Evolutionary conservation across 148 eudicot genomes (phyloP).

Genomic region (Dysphania ambrosioides): DNA sequence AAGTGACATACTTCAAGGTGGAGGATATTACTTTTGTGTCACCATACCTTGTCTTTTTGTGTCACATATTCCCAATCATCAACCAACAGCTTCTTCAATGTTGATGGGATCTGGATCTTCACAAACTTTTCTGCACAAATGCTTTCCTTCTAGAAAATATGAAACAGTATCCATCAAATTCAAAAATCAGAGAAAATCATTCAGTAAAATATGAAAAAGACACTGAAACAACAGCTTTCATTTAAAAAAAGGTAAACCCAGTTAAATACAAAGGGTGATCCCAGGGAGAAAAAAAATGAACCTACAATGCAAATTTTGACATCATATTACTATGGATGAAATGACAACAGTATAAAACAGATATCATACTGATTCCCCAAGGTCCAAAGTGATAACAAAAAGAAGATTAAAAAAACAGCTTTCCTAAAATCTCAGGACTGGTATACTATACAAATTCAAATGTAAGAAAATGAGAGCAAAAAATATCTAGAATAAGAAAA

Average conservation of each 20-base stretch:
- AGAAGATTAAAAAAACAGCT: too few species aligned
- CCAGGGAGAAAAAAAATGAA: neutral
- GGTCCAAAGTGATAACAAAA: too few species aligned
- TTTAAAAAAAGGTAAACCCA: neutral
- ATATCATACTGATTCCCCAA: neutral
- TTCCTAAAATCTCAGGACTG: too few species aligned
- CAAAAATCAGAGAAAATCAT: slow-evolving; percentile 13
- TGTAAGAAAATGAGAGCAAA: too few species aligned
- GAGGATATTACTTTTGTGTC: neutral
- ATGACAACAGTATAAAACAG: too few species aligned
- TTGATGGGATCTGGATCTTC: slow-evolving; percentile 81
- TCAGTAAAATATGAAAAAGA: neutral
- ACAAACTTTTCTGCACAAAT: slow-evolving; percentile 56
- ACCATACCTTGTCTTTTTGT: slow-evolving; percentile 82
- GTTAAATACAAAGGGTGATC: neutral
- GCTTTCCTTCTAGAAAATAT: slow-evolving; percentile 59
- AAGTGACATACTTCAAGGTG: neutral
- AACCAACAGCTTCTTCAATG: slow-evolving; percentile 75
- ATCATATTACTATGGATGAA: too few species aligned
- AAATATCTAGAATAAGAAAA: too few species aligned
- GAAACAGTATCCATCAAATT: slow-evolving; percentile 21
- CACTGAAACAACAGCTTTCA: neutral
- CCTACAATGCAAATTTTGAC: neutral
- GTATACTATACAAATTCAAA: too few species aligned
- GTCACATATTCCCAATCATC: slow-evolving; percentile 83